phyloP scores from a whole-genome alignment of 345 rosid species.

The Mallotus nudiflorus region DNA sequence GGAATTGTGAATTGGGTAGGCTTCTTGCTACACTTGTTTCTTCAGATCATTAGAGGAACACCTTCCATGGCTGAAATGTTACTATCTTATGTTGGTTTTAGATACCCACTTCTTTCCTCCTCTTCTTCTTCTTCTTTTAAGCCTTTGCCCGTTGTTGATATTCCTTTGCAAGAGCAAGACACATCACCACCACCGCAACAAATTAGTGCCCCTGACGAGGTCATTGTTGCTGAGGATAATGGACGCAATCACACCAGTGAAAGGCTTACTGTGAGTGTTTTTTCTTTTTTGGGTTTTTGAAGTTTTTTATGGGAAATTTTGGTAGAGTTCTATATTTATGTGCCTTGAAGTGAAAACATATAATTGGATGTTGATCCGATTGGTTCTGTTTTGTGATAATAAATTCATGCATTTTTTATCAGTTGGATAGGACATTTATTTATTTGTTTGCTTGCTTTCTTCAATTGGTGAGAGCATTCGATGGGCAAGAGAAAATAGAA shows the following conservation, averaged over 20 bases:
- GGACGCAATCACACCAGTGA: conserved; percentile 11
- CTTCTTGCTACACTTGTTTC: conserved; percentile 9
- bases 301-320: not conserved
- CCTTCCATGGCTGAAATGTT: conserved; percentile 15
- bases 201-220: conserved; percentile 19
- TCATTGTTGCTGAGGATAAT: conserved; percentile 15
- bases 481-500: no score
- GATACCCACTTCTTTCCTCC: not conserved
- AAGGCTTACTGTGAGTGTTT: conserved; percentile 55
- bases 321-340: not conserved
- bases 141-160: conserved; percentile 69
- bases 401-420: no score
- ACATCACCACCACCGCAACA: conserved; percentile 38
- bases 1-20: conserved; percentile 14
- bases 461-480: not conserved
- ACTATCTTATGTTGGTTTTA: conserved; percentile 16
- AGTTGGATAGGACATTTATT: not conserved
- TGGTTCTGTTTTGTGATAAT: not conserved
- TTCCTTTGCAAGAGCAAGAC: conserved; percentile 44
- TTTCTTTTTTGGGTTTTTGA: not conserved
- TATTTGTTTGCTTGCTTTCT: not conserved
- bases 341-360: not conserved
- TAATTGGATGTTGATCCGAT: not conserved
- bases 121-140: conserved; percentile 46
- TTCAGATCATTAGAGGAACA: conserved; percentile 12